Evolutionary conservation across 1,284 basidiomycete species (phyloP).

Genomic region (Taiwanofungus camphoratus): DNA sequence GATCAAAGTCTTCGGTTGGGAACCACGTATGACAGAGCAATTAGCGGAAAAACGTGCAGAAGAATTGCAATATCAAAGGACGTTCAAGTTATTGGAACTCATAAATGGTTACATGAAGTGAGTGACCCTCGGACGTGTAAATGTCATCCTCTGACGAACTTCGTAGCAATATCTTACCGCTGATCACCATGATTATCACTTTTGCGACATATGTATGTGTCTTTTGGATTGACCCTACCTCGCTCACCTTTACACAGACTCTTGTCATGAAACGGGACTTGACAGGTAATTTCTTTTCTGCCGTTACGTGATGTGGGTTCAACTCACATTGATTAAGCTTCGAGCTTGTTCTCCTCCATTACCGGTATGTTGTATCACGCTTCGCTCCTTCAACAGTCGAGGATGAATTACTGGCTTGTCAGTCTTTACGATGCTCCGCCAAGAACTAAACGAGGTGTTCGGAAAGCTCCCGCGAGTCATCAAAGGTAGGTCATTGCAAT

Average conservation of each 20-base stretch:
- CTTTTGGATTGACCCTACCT: not conserved
- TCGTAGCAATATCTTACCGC: constrained; percentile 52
- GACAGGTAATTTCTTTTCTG: too few relatives aligned
- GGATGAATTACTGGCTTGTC: not conserved
- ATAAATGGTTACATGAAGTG: constrained; percentile 32
- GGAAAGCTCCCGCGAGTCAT: constrained; percentile 24
- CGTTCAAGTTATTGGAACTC: constrained; percentile 33
- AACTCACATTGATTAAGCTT: constrained; percentile 18
- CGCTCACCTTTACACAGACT: constrained; percentile 29
- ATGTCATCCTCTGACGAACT: not conserved
- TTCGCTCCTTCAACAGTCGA: too few relatives aligned
- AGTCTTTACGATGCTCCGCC: constrained; percentile 31
- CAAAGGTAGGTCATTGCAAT: constrained; percentile 12
- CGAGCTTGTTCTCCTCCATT: constrained; percentile 34
- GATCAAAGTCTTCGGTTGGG: constrained; percentile 55
- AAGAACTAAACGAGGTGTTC: constrained; percentile 24
- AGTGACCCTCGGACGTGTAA: constrained; percentile 25
- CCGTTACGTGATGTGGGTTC: too few relatives aligned
- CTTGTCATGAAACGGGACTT: constrained; percentile 26
- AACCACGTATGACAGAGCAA: constrained; percentile 37
- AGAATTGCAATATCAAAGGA: constrained; percentile 46
- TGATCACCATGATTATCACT: constrained; percentile 61
- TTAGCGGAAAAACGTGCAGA: constrained; percentile 45
- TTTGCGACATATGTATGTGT: constrained; percentile 49
- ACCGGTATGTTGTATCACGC: constrained; percentile 28